phyloP scores from a whole-genome alignment of 768 basidiomycete genomes.

The Tylopilus rubrobrunneus region DNA sequence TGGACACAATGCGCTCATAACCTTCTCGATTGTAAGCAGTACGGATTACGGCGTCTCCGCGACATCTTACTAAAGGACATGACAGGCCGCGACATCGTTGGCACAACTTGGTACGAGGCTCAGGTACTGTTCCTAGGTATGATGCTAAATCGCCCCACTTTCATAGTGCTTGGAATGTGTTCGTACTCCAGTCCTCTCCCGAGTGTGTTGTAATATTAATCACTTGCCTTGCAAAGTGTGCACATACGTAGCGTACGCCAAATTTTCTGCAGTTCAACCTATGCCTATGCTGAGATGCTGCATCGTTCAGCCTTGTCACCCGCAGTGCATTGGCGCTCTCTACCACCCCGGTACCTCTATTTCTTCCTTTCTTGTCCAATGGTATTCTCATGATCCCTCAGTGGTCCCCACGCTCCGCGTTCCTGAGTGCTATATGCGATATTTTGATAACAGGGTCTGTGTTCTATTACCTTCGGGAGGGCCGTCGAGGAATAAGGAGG shows the following conservation, averaged over 20 bases:
- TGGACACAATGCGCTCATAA: neutral
- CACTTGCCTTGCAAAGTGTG: neutral
- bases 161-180: constrained; percentile 6
- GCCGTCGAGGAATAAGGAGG: too few species aligned
- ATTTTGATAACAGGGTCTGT: too few species aligned
- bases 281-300: too few species aligned
- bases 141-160: neutral
- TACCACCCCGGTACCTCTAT: too few species aligned
- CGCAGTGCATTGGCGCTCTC: too few species aligned
- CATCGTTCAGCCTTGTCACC: too few species aligned
- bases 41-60: neutral
- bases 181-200: neutral
- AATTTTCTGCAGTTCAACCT: too few species aligned
- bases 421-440: too few species aligned
- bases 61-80: neutral
- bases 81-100: neutral
- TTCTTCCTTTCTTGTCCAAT: too few species aligned
- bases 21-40: constrained; percentile 8
- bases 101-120: constrained; percentile 4
- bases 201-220: neutral
- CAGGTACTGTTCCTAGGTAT: neutral
- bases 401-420: too few species aligned
- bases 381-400: too few species aligned
- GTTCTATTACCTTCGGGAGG: too few species aligned
- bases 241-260: neutral